Conservation (phyloP, 768 basidiomycete species). For the Panaeolus cyanescens region DNA sequence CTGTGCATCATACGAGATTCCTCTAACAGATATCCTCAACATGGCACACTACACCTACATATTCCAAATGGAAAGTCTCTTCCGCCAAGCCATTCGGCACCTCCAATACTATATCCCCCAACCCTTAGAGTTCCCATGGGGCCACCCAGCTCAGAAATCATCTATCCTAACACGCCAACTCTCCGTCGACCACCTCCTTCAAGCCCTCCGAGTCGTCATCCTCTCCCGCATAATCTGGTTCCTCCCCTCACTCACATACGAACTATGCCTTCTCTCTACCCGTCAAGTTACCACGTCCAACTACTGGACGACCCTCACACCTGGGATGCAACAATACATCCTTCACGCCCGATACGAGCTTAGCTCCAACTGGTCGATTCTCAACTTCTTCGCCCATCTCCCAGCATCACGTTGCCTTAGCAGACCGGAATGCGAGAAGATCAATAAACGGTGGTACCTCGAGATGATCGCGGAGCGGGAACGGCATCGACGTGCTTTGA, state of each 20-base stretch:
- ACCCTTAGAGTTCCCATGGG: background rate
- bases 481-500: background rate
- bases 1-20: background rate
- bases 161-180: background rate
- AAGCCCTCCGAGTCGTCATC: background rate
- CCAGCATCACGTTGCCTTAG: background rate
- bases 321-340: background rate
- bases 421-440: background rate
- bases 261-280: background rate
- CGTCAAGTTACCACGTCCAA: background rate
- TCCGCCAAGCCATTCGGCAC: background rate
- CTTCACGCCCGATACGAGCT: background rate
- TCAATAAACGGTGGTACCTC: background rate
- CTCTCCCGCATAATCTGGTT: background rate
- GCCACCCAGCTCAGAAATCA: background rate
- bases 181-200: background rate
- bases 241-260: background rate
- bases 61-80: background rate
- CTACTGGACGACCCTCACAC: slow-evolving; percentile 1
- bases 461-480: background rate
- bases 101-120: slow-evolving; percentile 1
- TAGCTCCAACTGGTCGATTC: background rate
- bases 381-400: background rate
- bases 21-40: background rate
- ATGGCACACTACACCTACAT: background rate